A percentile compares a stretch with the other conserved stretches of the same genome.
Conservation (phyloP, 2,329 filamentous ascomycete species). For the Scleromitrula shiraiana region DNA sequence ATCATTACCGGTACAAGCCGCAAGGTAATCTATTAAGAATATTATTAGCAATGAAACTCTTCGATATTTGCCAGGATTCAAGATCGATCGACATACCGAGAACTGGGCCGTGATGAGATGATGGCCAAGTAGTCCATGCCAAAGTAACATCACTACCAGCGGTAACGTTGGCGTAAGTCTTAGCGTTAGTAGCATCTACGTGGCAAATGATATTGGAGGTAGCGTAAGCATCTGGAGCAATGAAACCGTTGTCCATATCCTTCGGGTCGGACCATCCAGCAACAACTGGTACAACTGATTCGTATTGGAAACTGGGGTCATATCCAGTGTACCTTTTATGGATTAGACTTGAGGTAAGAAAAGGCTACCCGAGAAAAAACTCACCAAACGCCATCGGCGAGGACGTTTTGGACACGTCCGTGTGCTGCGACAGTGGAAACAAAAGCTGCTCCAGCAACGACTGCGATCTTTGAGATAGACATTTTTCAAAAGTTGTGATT, state of each 20-base stretch:
- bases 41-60: no score
- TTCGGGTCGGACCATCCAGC: slow-evolving; percentile 47
- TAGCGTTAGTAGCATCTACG: slow-evolving; percentile 34
- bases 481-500: neutral
- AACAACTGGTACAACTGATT: slow-evolving; percentile 30
- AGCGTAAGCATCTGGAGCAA: slow-evolving; percentile 38
- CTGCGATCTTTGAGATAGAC: slow-evolving; percentile 7
- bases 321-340: slow-evolving; percentile 9
- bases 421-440: slow-evolving; percentile 5
- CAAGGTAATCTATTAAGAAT: slow-evolving; percentile 22
- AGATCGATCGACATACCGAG: slow-evolving; percentile 2
- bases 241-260: slow-evolving; percentile 41
- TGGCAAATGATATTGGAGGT: slow-evolving; percentile 43
- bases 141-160: slow-evolving; percentile 40
- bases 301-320: slow-evolving; percentile 4
- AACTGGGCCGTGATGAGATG: slow-evolving; percentile 36
- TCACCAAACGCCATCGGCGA: slow-evolving; percentile 7
- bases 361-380: no score
- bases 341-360: no score
- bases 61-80: no score
- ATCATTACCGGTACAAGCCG: slow-evolving; percentile 30
- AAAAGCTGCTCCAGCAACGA: slow-evolving; percentile 7
- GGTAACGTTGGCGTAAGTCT: slow-evolving; percentile 34
- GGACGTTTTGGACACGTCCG: neutral
- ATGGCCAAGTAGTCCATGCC: slow-evolving; percentile 43